Evolutionary conservation across 768 basidiomycete species (phyloP).

Genomic region (Russula sp.): DNA sequence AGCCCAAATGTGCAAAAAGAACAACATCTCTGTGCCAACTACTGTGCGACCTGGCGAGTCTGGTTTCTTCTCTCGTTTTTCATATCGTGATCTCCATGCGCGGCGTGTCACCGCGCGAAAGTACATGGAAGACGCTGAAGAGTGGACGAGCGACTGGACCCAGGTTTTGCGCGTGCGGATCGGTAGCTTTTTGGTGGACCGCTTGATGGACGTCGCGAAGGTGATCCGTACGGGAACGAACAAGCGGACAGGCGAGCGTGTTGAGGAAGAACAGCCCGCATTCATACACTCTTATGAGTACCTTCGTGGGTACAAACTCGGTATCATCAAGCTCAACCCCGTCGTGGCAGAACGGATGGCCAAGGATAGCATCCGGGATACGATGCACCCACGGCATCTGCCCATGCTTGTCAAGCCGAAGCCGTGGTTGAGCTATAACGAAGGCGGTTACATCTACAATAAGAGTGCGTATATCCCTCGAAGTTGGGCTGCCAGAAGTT

Average conservation of each 20-base stretch:
- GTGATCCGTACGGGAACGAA: constrained; percentile 55
- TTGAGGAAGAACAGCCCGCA: constrained; percentile 82
- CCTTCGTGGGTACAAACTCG: constrained; percentile 87
- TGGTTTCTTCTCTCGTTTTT: constrained; percentile 50
- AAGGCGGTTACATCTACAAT: constrained; percentile 81
- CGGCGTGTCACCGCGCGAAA: constrained; percentile 60
- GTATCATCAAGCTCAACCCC: constrained; percentile 82
- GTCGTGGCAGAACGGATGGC: constrained; percentile 71
- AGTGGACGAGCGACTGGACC: constrained; percentile 79
- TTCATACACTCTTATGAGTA: constrained; percentile 93
- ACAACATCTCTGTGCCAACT: constrained; percentile 39
- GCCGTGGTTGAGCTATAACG: constrained; percentile 70
- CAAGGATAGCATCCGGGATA: constrained; percentile 58
- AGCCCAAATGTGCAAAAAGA: constrained; percentile 64
- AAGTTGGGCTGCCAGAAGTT: constrained; percentile 1
- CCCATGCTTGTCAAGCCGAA: constrained; percentile 93
- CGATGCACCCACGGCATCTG: constrained; percentile 86
- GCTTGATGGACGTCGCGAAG: constrained; percentile 76
- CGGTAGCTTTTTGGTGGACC: constrained; percentile 76
- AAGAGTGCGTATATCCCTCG: constrained; percentile 41
- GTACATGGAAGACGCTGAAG: constrained; percentile 56
- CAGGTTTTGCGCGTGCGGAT: constrained; percentile 67
- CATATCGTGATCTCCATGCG: constrained; percentile 54
- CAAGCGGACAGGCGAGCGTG: constrained; percentile 47
- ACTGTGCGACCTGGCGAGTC: constrained; percentile 26